Base-by-base conservation (phyloP, 306 rosid species). In the Ziziphus jujuba region DNA sequence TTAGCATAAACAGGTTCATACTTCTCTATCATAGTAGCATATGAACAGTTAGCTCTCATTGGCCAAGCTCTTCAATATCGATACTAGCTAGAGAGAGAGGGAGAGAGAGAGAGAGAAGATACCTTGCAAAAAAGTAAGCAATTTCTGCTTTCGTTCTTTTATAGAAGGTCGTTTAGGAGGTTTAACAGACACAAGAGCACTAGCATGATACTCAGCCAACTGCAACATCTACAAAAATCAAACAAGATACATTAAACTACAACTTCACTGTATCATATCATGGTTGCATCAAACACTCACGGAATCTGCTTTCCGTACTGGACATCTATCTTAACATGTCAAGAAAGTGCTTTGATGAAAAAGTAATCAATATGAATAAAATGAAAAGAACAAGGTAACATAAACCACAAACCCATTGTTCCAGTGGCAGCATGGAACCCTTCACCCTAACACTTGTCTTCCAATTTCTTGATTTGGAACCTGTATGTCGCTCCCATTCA, bases 401-500 rank as follows among this genome's bases (percentile, higher is more conserved):
- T 60, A 40, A 66, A 60, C 69, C 75, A 85, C 95, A 73, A 67
- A 93, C 99, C 99, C 99, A 95, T 87, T 95, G 99, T 84, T 95
- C 99, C 70, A 95, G 79, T 5, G 96, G 86, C 77, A 95, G 88
- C 90, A 84, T 85, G 68, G 99, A 87, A 81, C 77, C 92, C 79
- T 95, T 95, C 74, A 95, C 97, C 69, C 80, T 80, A 59, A 95
- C 89, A 72, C 99, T 95, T 44, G 86, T 85, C 76, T 73, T 95
- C 99, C 99, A 95, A 80, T 95, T 82, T 86, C 92, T 87, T 24
- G 86, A 79, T 69, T 95, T 95, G 69, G 97, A 91, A 71, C 99
- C 99, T 0, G 96, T 87, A 72, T 95, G 99, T 13, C 85, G 84
- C 78, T 91, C 97, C 99, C 99, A 95, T 71, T 88, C 97, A 48